Evolutionary conservation across 2,329 filamentous ascomycete genomes (phyloP).

Genomic region (Ilyonectria sp.): DNA sequence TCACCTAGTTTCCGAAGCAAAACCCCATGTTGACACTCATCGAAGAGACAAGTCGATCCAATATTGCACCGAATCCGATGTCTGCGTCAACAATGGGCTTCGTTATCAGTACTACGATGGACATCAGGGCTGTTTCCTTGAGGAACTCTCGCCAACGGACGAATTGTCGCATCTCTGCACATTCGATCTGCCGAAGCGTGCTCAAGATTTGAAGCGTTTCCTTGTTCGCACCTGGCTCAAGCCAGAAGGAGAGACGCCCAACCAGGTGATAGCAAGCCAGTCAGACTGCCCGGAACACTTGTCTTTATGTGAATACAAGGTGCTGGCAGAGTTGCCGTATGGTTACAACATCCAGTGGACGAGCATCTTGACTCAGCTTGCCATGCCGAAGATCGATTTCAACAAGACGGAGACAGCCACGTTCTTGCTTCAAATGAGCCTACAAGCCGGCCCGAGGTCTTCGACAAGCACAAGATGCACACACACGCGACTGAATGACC

Average conservation of each 20-base stretch:
- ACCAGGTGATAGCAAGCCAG: slow-evolving; percentile 67
- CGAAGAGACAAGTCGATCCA: slow-evolving; percentile 15
- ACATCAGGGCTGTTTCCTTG: background rate
- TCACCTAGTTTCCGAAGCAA: slow-evolving; percentile 38
- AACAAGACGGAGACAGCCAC: slow-evolving; percentile 39
- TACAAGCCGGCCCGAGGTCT: slow-evolving; percentile 36
- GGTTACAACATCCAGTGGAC: slow-evolving; percentile 42
- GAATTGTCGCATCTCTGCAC: slow-evolving; percentile 31
- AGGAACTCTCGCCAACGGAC: background rate
- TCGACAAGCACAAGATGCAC: background rate
- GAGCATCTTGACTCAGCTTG: slow-evolving; percentile 41
- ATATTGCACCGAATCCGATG: slow-evolving; percentile 21
- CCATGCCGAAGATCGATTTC: slow-evolving; percentile 42
- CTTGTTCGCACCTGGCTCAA: slow-evolving; percentile 16
- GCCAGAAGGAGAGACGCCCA: slow-evolving; percentile 53
- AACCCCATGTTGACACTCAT: slow-evolving; percentile 37
- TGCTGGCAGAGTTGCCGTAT: slow-evolving; percentile 39
- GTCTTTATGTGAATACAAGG: slow-evolving; percentile 68
- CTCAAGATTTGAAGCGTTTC: slow-evolving; percentile 33
- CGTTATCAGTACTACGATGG: slow-evolving; percentile 40
- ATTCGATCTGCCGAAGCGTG: slow-evolving; percentile 30
- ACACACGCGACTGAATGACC: slow-evolving; percentile 20
- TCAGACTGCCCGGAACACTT: slow-evolving; percentile 63
- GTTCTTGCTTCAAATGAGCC: slow-evolving; percentile 41
- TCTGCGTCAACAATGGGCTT: slow-evolving; percentile 46